A percentile compares a stretch with the other conserved stretches of the same genome.
Evolutionary conservation across 257 asterid species (phyloP).

Genomic region (Solanum verrucosum): DNA sequence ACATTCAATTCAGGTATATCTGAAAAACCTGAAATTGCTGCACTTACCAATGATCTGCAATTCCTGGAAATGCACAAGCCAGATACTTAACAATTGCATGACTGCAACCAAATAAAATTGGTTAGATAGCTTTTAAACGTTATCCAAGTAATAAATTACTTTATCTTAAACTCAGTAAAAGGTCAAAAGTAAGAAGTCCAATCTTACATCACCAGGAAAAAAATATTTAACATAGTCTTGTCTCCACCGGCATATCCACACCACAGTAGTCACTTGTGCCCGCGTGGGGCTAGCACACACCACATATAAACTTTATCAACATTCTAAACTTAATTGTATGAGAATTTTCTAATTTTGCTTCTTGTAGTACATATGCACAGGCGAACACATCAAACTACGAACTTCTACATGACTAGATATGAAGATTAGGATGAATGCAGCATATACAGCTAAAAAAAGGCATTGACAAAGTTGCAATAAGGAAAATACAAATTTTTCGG

Average conservation of each 20-base stretch:
- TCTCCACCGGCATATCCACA: too few relatives aligned
- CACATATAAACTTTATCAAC: background rate
- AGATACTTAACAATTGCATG: constrained; percentile 82
- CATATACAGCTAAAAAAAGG: background rate
- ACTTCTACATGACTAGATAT: background rate
- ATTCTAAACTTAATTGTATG: background rate
- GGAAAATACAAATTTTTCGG: background rate
- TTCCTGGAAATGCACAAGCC: constrained; percentile 65
- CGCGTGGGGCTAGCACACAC: background rate
- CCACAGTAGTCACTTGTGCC: background rate
- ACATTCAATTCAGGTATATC: background rate
- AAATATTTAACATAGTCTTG: background rate
- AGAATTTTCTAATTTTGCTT: background rate
- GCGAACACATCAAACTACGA: background rate
- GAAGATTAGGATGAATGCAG: background rate
- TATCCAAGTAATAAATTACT: background rate
- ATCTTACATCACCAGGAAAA: background rate
- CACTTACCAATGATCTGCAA: constrained; percentile 94
- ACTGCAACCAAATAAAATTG: constrained; percentile 32
- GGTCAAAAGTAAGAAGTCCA: background rate
- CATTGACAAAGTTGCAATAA: background rate
- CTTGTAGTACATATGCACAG: background rate
- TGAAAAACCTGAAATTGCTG: background rate
- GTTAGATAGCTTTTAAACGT: background rate
- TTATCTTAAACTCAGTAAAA: background rate